Evolutionary conservation across 305 asterid species (phyloP), one percentile per base, ranked within the genome.

Genomic region (Solanum chacoense): DNA sequence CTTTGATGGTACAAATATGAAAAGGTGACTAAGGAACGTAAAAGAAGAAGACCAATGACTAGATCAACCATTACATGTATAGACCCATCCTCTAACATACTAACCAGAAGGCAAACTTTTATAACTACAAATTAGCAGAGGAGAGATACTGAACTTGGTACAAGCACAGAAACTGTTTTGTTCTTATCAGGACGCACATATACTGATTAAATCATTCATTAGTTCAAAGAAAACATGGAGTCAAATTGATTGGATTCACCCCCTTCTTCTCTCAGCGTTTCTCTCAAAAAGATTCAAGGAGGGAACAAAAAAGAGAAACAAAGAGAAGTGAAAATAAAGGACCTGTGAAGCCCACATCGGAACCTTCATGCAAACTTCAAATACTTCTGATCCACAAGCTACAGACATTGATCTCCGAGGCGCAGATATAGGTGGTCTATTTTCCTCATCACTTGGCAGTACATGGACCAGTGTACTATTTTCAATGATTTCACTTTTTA

Each of bases 261-360:
- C 38, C 11, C 38, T 45, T 10, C 72, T 18, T 45, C 72, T 29
- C 40, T 45, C 38, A 22, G 40, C 20, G 20, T 29, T 29, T 29
- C 38, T 29, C 71, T 83, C 71, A 29, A 6, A 55, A 45, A 18
- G 18, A 83, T 18, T 69, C 50, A 36, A 34, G 13, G 79, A 37
- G 83, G 55, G 36, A 42, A 59, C 50, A 35, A 76, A 65, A 81
- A 67, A 85, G 55, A 35, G 35, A 31, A 78, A 80, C 69, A 84
- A 22, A 84, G 63, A 87, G 87, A 35, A 13, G 86, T 10, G 87
- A 22, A 76, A 67, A 89, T 80, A 88, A 65, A 88, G 85, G 79
- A 97, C 99, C 98, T 96, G 99, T 26, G 98, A 94, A 90, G 98
- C 99, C 99, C 99, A 97, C 16, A 95, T 87, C 1, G 99, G 99